Evolutionary conservation across 768 basidiomycete species (phyloP).

Genomic region (Suillus sp.): DNA sequence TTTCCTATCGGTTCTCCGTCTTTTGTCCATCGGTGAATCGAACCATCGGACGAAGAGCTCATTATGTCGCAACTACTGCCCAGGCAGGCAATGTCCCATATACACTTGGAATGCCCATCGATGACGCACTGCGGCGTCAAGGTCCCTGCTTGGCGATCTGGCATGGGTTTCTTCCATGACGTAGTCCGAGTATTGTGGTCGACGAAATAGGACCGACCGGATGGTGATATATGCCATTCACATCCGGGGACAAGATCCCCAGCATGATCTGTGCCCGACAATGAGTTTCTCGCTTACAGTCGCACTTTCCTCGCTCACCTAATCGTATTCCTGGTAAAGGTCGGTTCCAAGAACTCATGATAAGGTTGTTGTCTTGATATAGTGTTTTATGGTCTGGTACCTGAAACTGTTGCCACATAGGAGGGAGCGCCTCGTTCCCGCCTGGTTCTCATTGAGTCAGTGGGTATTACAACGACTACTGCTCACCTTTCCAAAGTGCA

Average conservation of each 20-base stretch:
- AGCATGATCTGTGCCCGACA: background rate
- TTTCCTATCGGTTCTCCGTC: background rate
- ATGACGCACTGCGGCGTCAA: background rate
- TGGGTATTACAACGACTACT: background rate
- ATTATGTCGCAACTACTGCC: background rate
- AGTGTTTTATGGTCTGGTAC: background rate
- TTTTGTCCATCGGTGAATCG: background rate
- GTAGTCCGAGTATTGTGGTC: background rate
- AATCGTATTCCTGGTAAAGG: conserved; percentile 2
- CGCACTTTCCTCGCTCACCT: background rate
- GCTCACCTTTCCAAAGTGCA: background rate
- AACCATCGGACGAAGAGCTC: background rate
- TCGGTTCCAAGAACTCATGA: background rate
- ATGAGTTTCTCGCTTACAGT: background rate
- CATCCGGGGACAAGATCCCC: background rate
- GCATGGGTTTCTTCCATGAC: background rate
- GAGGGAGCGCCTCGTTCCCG: background rate
- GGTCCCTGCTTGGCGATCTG: background rate
- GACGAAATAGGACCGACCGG: background rate
- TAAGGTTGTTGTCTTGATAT: conserved; percentile 5
- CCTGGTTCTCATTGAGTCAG: background rate
- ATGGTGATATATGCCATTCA: background rate
- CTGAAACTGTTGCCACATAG: conserved; percentile 5
- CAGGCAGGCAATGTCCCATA: background rate
- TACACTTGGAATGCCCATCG: background rate